Evolutionary conservation across 176 grass and related monocot genomes (phyloP).

Genomic region (Zoysia japonica): DNA sequence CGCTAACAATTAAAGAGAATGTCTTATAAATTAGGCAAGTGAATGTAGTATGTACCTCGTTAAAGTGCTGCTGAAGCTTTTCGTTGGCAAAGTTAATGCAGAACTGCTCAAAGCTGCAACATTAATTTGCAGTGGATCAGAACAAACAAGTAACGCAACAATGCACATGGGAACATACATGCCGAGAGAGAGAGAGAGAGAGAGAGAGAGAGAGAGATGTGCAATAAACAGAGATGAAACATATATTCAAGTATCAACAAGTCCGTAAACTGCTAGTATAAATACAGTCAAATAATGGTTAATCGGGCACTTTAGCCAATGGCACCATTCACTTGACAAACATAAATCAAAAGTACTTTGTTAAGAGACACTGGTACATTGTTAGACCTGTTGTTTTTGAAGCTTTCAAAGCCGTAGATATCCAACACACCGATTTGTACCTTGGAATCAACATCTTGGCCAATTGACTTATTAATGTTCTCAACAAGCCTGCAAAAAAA

Average conservation of each 20-base stretch:
- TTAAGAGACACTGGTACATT: constrained; percentile 2
- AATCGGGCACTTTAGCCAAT: not conserved
- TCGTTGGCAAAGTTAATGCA: constrained; percentile 99
- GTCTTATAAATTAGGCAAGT: not conserved
- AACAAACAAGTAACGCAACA: not conserved
- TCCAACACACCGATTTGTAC: constrained; percentile 97
- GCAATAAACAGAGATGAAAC: constrained; percentile 9
- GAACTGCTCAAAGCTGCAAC: constrained; percentile 92
- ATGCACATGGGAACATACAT: not conserved
- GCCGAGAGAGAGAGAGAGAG: not conserved
- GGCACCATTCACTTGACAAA: not conserved
- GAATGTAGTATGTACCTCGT: constrained; percentile 58
- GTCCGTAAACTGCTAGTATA: not conserved
- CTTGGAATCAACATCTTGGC: constrained; percentile 89
- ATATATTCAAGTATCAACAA: constrained; percentile 14
- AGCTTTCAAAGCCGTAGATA: constrained; percentile 99
- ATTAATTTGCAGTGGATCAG: not conserved
- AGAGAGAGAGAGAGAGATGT: not conserved
- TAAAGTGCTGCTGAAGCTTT: constrained; percentile 99
- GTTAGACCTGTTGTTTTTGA: constrained; percentile 84
- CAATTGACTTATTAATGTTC: constrained; percentile 98
- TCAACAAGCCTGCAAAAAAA: constrained; percentile 84
- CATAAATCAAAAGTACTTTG: not conserved
- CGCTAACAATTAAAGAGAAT: constrained; percentile 1
- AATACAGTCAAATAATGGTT: constrained; percentile 14